Percentiles rank a stretch among this genome's conserved stretches.
phyloP scores from a whole-genome alignment of 2,329 filamentous ascomycete species.

The Lizonia empirigonia region DNA sequence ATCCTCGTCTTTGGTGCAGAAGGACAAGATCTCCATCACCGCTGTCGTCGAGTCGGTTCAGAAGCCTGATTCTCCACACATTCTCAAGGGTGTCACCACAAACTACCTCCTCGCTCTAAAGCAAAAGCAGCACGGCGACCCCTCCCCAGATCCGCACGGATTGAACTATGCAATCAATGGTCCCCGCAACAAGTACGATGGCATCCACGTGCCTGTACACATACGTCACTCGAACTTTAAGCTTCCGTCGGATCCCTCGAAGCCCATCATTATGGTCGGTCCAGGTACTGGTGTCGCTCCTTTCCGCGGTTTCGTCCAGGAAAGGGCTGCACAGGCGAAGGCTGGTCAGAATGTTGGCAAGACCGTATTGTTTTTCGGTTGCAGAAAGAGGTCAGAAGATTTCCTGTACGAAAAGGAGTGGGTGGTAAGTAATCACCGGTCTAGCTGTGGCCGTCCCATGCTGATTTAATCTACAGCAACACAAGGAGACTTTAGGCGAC shows the following conservation, averaged over 20 bases:
- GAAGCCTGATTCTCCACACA: constrained; percentile 74
- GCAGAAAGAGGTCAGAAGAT: constrained; percentile 84
- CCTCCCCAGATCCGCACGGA: constrained; percentile 79
- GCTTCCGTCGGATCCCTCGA: constrained; percentile 90
- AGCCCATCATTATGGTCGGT: constrained; percentile 94
- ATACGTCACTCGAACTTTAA: constrained; percentile 99
- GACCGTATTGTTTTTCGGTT: constrained; percentile 93
- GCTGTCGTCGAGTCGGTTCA: constrained; percentile 87
- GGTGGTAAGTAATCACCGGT: constrained; percentile 69
- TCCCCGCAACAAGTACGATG: constrained; percentile 95
- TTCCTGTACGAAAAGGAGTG: constrained; percentile 92
- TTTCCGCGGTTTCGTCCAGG: constrained; percentile 94
- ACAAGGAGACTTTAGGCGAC: constrained; percentile 81
- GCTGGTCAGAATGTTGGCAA: constrained; percentile 82
- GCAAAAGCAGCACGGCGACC: constrained; percentile 92
- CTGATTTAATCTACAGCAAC: constrained; percentile 64
- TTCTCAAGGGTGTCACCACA: constrained; percentile 93
- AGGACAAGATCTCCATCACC: constrained; percentile 93
- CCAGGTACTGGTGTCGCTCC: constrained; percentile 96
- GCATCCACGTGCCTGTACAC: constrained; percentile 92
- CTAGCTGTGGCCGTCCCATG: not conserved
- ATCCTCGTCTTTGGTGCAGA: constrained; percentile 91
- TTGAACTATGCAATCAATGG: constrained; percentile 85
- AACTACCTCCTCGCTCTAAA: constrained; percentile 96
- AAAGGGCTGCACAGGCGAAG: constrained; percentile 82